Evolutionary conservation across 371 early-diverging fungal genomes (phyloP).

Genomic region (Mucor ambiguus): DNA sequence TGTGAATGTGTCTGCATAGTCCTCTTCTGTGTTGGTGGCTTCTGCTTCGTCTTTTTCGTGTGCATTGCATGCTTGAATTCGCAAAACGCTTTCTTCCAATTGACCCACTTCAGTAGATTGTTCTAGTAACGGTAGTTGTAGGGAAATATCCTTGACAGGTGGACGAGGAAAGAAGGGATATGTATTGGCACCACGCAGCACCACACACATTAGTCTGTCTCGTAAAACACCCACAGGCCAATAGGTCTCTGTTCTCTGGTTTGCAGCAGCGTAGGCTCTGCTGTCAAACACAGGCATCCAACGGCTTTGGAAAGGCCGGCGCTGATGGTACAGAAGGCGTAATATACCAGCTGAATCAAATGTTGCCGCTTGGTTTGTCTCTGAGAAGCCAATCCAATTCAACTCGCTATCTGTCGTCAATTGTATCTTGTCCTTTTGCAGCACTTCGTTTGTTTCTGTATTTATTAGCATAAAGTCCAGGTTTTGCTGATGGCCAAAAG

Average conservation of each 20-base stretch:
- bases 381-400: conserved; percentile 88
- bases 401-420: conserved; percentile 63
- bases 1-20: conserved; percentile 38
- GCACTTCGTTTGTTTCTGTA: conserved; percentile 55
- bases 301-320: conserved; percentile 58
- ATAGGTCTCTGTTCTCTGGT: conserved; percentile 51
- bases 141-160: conserved; percentile 68
- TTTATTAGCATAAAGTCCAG: conserved; percentile 72
- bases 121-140: conserved; percentile 69
- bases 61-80: conserved; percentile 45
- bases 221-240: conserved; percentile 81
- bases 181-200: conserved; percentile 52
- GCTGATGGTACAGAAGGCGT: conserved; percentile 59
- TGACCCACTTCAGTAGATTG: conserved; percentile 40
- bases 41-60: conserved; percentile 57
- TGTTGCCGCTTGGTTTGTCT: conserved; percentile 66
- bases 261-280: conserved; percentile 22
- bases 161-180: conserved; percentile 83
- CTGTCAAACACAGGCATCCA: conserved; percentile 84
- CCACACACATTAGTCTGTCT: conserved; percentile 63
- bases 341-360: conserved; percentile 74
- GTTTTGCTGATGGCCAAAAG: conserved; percentile 55
- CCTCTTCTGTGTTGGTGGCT: conserved; percentile 43
- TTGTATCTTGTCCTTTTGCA: conserved; percentile 69
- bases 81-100: conserved; percentile 64